Percentiles rank a stretch among this genome's conserved stretches.
These are phyloP conservation scores for Lipomyces sp. DNA, from an alignment of 805 yeast species.

Conservation along the genomic window DNA sequence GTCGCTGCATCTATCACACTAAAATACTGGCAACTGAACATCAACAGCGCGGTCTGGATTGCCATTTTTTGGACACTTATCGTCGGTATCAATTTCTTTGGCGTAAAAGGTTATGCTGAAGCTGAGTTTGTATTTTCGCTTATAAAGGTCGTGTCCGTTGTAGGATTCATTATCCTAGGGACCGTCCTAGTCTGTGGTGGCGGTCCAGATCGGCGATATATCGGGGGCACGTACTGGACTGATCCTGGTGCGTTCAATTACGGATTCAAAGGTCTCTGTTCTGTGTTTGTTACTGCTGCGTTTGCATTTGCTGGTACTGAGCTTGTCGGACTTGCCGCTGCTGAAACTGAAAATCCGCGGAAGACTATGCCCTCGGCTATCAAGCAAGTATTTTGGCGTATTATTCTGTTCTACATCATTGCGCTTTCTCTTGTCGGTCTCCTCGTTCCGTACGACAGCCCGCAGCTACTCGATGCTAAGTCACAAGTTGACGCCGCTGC, in stretches of 20 bases:
- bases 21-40: constrained; percentile 54
- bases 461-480: constrained; percentile 52
- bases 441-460: constrained; percentile 67
- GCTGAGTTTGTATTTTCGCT: constrained; percentile 66
- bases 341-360: constrained; percentile 73
- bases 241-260: constrained; percentile 64
- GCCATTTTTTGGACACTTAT: constrained; percentile 58
- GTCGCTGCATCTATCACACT: constrained; percentile 66
- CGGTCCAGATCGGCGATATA: constrained; percentile 62
- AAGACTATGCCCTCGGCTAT: constrained; percentile 71
- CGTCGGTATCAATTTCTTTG: constrained; percentile 56
- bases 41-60: constrained; percentile 63
- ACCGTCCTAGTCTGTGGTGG: constrained; percentile 61
- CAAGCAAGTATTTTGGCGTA: constrained; percentile 84
- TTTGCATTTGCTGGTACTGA: constrained; percentile 79
- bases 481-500: constrained; percentile 61
- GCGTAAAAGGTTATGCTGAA: constrained; percentile 67
- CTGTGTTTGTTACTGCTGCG: constrained; percentile 80
- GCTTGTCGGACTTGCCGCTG: constrained; percentile 74
- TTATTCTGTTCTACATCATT: constrained; percentile 68
- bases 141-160: constrained; percentile 61
- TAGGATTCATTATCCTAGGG: constrained; percentile 65
- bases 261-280: constrained; percentile 70
- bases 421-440: constrained; percentile 64
- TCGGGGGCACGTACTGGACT: constrained; percentile 64